Conservation (phyloP, 2,329 filamentous ascomycete species). For the Fusarium beomiforme region DNA sequence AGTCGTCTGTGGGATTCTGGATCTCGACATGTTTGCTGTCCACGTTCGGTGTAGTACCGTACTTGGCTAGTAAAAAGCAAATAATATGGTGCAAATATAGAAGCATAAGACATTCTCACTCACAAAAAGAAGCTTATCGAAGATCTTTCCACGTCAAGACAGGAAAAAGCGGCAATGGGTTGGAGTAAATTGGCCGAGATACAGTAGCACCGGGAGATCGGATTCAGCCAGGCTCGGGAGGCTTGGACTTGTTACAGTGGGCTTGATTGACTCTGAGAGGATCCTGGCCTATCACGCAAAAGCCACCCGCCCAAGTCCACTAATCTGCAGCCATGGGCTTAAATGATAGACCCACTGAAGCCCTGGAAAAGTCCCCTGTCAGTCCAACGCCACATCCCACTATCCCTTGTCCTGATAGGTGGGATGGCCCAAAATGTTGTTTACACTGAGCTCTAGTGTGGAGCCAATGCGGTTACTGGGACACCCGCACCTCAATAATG, state of each 20-base stretch:
- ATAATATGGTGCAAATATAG: not conserved
- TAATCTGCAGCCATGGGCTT: slow-evolving; percentile 13
- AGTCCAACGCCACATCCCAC: slow-evolving; percentile 25
- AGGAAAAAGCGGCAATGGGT: slow-evolving; percentile 3
- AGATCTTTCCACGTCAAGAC: slow-evolving; percentile 13
- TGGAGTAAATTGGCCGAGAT: slow-evolving; percentile 30
- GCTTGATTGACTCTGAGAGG: slow-evolving; percentile 5
- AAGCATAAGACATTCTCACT: not conserved
- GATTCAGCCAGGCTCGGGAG: slow-evolving; percentile 28
- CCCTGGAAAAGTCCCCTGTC: slow-evolving; percentile 26
- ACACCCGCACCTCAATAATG: slow-evolving; percentile 30
- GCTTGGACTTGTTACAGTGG: slow-evolving; percentile 12
- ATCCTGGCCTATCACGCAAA: slow-evolving; percentile 12
- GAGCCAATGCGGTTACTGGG: slow-evolving; percentile 38
- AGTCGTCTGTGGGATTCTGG: not conserved
- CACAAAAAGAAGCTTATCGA: slow-evolving; percentile 6
- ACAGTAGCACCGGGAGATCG: slow-evolving; percentile 32
- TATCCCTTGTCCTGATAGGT: slow-evolving; percentile 34
- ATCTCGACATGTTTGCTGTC: not conserved
- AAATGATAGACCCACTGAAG: slow-evolving; percentile 14
- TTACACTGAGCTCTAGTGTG: slow-evolving; percentile 38
- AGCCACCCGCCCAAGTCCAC: slow-evolving; percentile 12
- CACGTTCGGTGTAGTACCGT: not conserved
- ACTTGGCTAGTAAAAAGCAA: not conserved
- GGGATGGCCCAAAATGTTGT: slow-evolving; percentile 34